Evolutionary conservation across 202 grass and related monocot species (phyloP).

Genomic region (Hordeum pubiflorum): DNA sequence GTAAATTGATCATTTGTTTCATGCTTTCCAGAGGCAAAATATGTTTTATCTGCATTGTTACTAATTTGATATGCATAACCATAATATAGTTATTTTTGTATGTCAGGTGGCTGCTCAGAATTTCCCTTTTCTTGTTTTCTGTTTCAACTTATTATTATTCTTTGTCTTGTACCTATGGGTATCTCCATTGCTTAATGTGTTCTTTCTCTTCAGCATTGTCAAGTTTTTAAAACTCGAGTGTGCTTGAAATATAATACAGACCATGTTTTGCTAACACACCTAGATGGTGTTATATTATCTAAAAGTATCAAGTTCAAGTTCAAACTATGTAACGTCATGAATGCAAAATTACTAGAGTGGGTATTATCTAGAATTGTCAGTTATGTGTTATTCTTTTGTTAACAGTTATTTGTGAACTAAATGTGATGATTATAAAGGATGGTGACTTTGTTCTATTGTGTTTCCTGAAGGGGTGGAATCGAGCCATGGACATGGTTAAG

Average conservation of each 20-base stretch:
- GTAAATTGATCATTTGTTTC: conserved; percentile 31
- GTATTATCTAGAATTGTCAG: neutral
- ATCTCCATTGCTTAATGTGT: neutral
- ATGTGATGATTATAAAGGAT: conserved; percentile 6
- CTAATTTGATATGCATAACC: conserved; percentile 1
- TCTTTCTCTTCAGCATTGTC: neutral
- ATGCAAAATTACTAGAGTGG: no score
- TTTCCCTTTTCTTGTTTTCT: neutral
- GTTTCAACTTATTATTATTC: conserved; percentile 6
- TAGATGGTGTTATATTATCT: neutral
- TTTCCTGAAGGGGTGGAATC: conserved; percentile 73
- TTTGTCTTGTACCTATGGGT: neutral
- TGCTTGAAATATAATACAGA: neutral
- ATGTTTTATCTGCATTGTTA: neutral
- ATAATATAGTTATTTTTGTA: conserved; percentile 7
- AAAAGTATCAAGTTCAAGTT: neutral
- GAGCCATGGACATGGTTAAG: conserved; percentile 75
- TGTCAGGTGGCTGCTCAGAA: neutral
- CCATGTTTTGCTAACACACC: neutral
- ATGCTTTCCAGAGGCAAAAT: conserved; percentile 1
- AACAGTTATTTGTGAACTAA: conserved; percentile 16
- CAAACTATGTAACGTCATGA: neutral
- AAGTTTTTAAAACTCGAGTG: neutral
- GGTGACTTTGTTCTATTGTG: conserved; percentile 18
- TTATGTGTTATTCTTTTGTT: conserved; percentile 5